These are phyloP conservation scores for Thalassiosira livingstoniorum DNA, from an alignment of 352 stramenopile species.

Conservation along the genomic window DNA sequence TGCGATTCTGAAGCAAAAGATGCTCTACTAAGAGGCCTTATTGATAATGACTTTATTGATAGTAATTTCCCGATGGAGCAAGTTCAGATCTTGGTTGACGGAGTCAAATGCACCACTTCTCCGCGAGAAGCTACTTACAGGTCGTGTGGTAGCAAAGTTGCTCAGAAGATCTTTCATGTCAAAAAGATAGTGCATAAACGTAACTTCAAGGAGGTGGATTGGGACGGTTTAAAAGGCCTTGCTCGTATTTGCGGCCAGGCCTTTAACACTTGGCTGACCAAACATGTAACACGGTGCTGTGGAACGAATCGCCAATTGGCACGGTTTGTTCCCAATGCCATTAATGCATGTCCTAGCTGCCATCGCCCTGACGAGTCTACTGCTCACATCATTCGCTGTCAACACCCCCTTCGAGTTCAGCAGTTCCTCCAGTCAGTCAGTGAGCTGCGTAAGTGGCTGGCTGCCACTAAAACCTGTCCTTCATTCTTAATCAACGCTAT, in stretches of 20 bases:
- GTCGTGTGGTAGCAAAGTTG: not conserved
- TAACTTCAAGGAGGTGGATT: slow-evolving; percentile 13
- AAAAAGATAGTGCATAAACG: not conserved
- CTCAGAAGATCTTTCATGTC: not conserved
- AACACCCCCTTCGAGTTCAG: not conserved
- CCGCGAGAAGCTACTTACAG: not conserved
- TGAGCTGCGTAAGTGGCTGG: not conserved
- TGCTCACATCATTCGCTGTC: not conserved
- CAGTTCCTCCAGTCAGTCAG: not conserved
- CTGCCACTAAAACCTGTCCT: not conserved
- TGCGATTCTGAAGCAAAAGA: not conserved
- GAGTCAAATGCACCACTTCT: not conserved
- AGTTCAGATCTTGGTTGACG: not conserved
- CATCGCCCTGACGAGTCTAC: slow-evolving; percentile 1
- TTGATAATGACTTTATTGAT: not conserved
- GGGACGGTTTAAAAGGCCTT: slow-evolving; percentile 5
- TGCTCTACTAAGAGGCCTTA: not conserved
- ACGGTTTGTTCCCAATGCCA: not conserved
- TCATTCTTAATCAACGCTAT: not conserved
- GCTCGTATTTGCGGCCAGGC: not conserved
- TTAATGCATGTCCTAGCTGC: slow-evolving; percentile 8
- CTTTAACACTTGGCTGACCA: slow-evolving; percentile 12
- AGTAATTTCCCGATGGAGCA: not conserved
- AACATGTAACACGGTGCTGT: slow-evolving; percentile 26
- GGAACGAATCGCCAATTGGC: slow-evolving; percentile 3